phyloP scores from a whole-genome alignment of 192 early-diverging fungal genomes.

The Coemansia biformis region DNA sequence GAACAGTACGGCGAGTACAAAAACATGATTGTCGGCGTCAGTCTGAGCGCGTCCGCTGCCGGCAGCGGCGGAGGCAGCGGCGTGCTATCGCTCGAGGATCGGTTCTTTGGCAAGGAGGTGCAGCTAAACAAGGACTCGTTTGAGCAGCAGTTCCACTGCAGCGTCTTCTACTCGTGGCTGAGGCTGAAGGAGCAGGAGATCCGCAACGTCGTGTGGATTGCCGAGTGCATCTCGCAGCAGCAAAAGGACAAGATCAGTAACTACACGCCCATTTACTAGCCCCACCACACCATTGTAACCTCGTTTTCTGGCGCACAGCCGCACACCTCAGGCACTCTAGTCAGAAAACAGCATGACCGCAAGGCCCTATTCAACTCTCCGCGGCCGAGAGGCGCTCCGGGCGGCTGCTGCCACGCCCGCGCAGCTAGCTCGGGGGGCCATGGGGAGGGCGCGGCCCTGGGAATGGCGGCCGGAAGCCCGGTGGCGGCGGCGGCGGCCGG shows the following conservation, averaged over 20 bases:
- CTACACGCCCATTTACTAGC: constrained; percentile 87
- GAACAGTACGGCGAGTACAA: constrained; percentile 88
- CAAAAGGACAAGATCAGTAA: constrained; percentile 93
- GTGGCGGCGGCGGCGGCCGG: constrained; percentile 54
- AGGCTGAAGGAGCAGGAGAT: constrained; percentile 98
- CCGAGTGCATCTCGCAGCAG: constrained; percentile 97
- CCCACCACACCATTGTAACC: no score
- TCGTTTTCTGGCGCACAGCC: not conserved
- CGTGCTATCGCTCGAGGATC: constrained; percentile 82
- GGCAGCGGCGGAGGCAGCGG: constrained; percentile 28
- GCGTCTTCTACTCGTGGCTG: constrained; percentile 91
- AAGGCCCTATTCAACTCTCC: no score
- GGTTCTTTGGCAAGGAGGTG: constrained; percentile 94
- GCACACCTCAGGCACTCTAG: no score
- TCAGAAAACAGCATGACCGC: no score
- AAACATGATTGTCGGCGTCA: constrained; percentile 69
- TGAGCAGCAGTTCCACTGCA: constrained; percentile 96
- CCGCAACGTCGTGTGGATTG: constrained; percentile 97
- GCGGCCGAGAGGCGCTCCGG: no score
- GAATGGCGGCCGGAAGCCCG: constrained; percentile 45
- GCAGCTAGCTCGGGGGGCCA: constrained; percentile 2
- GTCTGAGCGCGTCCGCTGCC: constrained; percentile 34
- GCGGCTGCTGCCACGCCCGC: no score
- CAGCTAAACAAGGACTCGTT: constrained; percentile 89
- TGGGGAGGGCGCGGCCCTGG: constrained; percentile 32